phyloP scores from a whole-genome alignment of 2,329 filamentous ascomycete genomes.

The Fusarium torulosum region DNA sequence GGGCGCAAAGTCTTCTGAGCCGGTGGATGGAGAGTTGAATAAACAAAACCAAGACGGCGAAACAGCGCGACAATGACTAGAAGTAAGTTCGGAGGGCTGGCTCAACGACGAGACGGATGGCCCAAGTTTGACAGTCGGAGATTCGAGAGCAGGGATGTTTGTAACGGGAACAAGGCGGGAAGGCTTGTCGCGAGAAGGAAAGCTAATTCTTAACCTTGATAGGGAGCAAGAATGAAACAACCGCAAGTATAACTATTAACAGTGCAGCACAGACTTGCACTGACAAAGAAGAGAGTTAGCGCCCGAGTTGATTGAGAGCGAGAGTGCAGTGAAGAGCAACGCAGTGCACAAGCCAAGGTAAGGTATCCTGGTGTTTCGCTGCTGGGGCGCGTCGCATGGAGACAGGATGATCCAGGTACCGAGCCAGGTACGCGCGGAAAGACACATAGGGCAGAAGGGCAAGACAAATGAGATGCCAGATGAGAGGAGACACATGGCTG shows the following conservation, averaged over 20 bases:
- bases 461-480: conserved; percentile 7
- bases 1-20: conserved; percentile 23
- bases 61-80: conserved; percentile 27
- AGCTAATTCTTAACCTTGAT: conserved; percentile 17
- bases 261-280: conserved; percentile 44
- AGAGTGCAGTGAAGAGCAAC: conserved; percentile 15
- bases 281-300: conserved; percentile 29
- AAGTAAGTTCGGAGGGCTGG: conserved; percentile 34
- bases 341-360: conserved; percentile 35
- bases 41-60: conserved; percentile 12
- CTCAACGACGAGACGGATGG: conserved; percentile 11
- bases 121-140: conserved; percentile 25
- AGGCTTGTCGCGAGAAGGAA: conserved; percentile 14
- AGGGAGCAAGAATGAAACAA: conserved; percentile 20
- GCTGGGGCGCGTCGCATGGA: conserved; percentile 36
- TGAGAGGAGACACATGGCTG: conserved; percentile 6
- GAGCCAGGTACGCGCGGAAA: conserved; percentile 39
- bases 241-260: conserved; percentile 18
- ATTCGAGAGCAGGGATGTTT: conserved; percentile 32
- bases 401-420: conserved; percentile 45
- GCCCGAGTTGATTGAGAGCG: conserved; percentile 3
- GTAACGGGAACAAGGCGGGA: conserved; percentile 38
- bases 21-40: conserved; percentile 14
- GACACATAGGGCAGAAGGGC: conserved; percentile 23
- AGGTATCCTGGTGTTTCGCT: conserved; percentile 48